Percentiles rank a stretch among this genome's conserved stretches.
Conservation (phyloP, 768 basidiomycete species). For the Suillus alpinus region DNA sequence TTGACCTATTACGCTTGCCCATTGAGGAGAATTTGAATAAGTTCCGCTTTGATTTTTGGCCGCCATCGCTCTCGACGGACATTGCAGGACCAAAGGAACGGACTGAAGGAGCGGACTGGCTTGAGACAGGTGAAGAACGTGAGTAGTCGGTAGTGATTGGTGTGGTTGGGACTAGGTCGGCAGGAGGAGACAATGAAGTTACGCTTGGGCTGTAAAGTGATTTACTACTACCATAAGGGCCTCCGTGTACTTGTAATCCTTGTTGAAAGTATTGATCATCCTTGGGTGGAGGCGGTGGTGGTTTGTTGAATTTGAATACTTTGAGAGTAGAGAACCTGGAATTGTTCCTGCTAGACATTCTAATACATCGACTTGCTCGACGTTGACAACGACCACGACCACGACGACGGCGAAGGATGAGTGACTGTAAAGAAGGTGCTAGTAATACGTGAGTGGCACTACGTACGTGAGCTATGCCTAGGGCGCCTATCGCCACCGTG, state of each 20-base stretch:
- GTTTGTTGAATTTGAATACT: slow-evolving; percentile 39
- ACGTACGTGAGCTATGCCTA: not conserved
- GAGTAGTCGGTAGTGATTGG: slow-evolving; percentile 22
- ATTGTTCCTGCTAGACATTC: slow-evolving; percentile 19
- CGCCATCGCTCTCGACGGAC: slow-evolving; percentile 19
- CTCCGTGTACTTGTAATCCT: not conserved
- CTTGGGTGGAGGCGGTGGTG: slow-evolving; percentile 65
- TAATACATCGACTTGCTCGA: not conserved
- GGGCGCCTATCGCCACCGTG: not conserved
- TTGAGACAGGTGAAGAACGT: slow-evolving; percentile 4
- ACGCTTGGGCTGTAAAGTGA: slow-evolving; percentile 43
- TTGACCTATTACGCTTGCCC: slow-evolving; percentile 31
- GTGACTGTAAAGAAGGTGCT: not conserved
- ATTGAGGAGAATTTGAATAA: slow-evolving; percentile 37
- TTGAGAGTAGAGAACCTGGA: slow-evolving; percentile 42
- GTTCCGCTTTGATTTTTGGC: slow-evolving; percentile 26
- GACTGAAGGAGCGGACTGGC: slow-evolving; percentile 16
- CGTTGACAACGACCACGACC: not conserved
- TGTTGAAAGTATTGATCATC: slow-evolving; percentile 46
- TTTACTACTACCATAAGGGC: slow-evolving; percentile 19
- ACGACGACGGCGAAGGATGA: not conserved
- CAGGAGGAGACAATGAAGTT: slow-evolving; percentile 40
- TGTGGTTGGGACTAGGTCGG: slow-evolving; percentile 17
- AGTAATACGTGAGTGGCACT: not conserved
- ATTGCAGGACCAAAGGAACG: slow-evolving; percentile 8